Percentiles rank a stretch among this genome's conserved stretches.
These are phyloP conservation scores for Parasarocladium wereldwijsianum DNA, from an alignment of 2,329 filamentous ascomycete genomes.

Conservation along the genomic window DNA sequence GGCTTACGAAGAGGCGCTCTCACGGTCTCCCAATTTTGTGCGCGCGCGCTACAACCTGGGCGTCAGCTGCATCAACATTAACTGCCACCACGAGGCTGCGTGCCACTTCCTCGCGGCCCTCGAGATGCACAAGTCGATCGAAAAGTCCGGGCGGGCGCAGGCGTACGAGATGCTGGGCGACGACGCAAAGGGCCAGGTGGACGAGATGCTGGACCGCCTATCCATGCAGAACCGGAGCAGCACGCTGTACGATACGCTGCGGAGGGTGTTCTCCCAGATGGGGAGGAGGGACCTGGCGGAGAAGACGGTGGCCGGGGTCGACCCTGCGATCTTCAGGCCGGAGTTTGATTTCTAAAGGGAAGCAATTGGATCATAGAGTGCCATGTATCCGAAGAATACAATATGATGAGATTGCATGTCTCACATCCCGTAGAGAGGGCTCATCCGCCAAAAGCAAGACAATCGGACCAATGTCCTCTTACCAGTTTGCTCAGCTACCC, in stretches of 20 bases:
- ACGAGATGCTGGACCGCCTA: slow-evolving; percentile 72
- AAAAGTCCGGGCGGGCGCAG: slow-evolving; percentile 69
- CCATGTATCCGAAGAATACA: no score
- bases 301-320: slow-evolving; percentile 75
- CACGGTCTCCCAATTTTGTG: slow-evolving; percentile 88
- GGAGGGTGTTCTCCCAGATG: slow-evolving; percentile 96
- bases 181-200: slow-evolving; percentile 27
- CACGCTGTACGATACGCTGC: slow-evolving; percentile 86
- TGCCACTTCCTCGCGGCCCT: slow-evolving; percentile 84
- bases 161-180: slow-evolving; percentile 67
- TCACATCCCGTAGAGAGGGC: no score
- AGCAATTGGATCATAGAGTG: not conserved
- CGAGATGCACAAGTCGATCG: slow-evolving; percentile 89
- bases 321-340: slow-evolving; percentile 74
- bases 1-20: slow-evolving; percentile 85
- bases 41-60: slow-evolving; percentile 93
- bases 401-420: not conserved
- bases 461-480: no score
- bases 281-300: slow-evolving; percentile 76
- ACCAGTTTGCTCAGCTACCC: no score
- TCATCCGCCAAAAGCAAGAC: no score
- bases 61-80: slow-evolving; percentile 94
- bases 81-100: slow-evolving; percentile 84
- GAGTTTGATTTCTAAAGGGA: slow-evolving; percentile 66
- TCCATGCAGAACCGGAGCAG: slow-evolving; percentile 92